Percentiles rank a stretch among this genome's conserved stretches.
phyloP scores from a whole-genome alignment of 2,329 filamentous ascomycete species.

The Magnaporthiopsis rhizophila region DNA sequence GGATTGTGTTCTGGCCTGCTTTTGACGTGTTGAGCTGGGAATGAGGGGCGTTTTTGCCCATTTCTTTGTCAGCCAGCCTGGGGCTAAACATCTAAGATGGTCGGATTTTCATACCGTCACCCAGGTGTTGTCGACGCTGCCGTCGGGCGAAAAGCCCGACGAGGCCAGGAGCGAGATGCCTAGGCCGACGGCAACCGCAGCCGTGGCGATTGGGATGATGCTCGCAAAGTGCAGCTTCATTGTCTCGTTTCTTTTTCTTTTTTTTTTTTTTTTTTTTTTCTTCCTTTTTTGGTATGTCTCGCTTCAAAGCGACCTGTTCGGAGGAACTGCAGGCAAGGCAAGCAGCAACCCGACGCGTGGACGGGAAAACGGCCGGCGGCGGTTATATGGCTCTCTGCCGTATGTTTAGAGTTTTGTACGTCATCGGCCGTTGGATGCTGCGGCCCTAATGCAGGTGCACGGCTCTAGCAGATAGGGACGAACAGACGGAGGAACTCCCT shows the following conservation, averaged over 20 bases:
- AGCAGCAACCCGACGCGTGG: too few relatives aligned
- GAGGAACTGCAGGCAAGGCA: not conserved
- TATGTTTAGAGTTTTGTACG: not conserved
- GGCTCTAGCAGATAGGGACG: not conserved
- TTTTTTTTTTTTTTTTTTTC: too few relatives aligned
- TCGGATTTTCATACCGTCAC: not conserved
- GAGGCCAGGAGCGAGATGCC: slow-evolving; percentile 1
- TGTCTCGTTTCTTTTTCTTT: too few relatives aligned
- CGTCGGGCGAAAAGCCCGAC: not conserved
- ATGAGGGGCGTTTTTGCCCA: not conserved
- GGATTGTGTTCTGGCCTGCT: slow-evolving; percentile 1
- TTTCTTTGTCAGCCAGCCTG: not conserved
- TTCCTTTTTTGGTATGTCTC: too few relatives aligned
- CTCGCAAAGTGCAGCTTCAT: slow-evolving; percentile 2
- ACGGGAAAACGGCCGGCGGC: not conserved
- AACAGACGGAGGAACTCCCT: too few relatives aligned
- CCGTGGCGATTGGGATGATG: slow-evolving; percentile 4
- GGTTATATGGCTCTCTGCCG: not conserved
- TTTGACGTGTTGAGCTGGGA: slow-evolving; percentile 5
- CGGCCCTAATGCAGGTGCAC: not conserved
- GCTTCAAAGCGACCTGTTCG: too few relatives aligned
- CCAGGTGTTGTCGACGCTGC: slow-evolving; percentile 1
- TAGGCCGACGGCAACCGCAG: slow-evolving; percentile 7
- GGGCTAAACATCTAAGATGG: too few relatives aligned
- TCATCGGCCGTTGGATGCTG: not conserved